Base-by-base conservation (phyloP, 2,329 filamentous ascomycete genomes). In the Monosporascus sp. region DNA sequence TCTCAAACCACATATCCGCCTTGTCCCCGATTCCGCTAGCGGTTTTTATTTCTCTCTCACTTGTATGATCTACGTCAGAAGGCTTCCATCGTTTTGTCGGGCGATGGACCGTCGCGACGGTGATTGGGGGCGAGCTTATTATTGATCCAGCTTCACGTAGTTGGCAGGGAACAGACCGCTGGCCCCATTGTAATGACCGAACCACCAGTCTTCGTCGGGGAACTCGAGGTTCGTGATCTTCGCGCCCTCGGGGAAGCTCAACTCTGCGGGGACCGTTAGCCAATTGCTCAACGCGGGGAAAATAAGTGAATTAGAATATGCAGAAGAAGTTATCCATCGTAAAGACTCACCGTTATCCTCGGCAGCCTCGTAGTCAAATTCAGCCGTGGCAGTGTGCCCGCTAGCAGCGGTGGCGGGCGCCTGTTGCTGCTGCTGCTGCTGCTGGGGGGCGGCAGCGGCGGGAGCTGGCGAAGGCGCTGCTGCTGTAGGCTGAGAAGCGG, bases 131-230 rank as follows among this genome's bases (percentile, higher is more conserved):
- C 52, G 43, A 50, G 40, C 37, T 52, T 56, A 55, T 65, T 59
- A 68, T 54, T 63, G 56, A 62, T 83, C 72, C 51, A 86, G 71
- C 68, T 85, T 74, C 58, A 88, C 85, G 62, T 88, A 88, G 69
- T 88, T 87, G 66, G 85, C 80, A 14, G 85, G 85, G 82, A 99
- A 99, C 46, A 99, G 79, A 57, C 94, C 94, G 31, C 82, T 81
- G 54, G 86, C 81, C 49, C 91, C 91, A 26, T 85, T 79, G 71
- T 88, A 95, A 65, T 89, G 85, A 54, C 94, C 94, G 64, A 93
- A 88, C 94, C 94, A 99, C 94, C 94, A 99, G 68, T 99, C 94
- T 60, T 97, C 93, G 65, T 97, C 94, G 2, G 94, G 94, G 72
- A 97, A 97, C 76, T 97, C 90, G 59, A 99, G 76, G 66, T 88